Evolutionary conservation across 108 stramenopile genomes (phyloP).

Genomic region (Cyclotella sp.): DNA sequence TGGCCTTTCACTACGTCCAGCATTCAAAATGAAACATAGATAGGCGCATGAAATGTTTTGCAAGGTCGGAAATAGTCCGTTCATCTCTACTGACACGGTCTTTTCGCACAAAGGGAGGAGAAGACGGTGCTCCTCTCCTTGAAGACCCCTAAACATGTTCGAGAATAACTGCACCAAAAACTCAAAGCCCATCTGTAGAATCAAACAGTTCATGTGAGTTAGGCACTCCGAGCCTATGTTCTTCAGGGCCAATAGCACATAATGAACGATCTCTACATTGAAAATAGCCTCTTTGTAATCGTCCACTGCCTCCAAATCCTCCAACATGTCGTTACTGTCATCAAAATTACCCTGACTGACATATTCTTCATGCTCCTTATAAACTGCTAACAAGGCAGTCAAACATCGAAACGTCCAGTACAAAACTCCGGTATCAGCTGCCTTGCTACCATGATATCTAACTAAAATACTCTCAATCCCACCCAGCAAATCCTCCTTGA

Average conservation of each 20-base stretch:
- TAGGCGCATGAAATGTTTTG: neutral
- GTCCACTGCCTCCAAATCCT: constrained; percentile 15
- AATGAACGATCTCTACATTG: neutral
- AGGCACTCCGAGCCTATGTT: neutral
- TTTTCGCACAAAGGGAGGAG: neutral
- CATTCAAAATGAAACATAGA: neutral
- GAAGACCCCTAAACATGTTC: neutral
- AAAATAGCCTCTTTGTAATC: constrained; percentile 2
- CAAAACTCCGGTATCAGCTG: neutral
- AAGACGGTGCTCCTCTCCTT: neutral
- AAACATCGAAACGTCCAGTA: constrained; percentile 35
- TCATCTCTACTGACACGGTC: neutral
- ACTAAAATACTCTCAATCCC: neutral
- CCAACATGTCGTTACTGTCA: neutral
- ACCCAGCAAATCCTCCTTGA: constrained; percentile 4
- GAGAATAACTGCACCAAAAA: constrained; percentile 1
- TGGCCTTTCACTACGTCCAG: neutral
- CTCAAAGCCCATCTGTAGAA: constrained; percentile 5
- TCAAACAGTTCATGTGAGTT: neutral
- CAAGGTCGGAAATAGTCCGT: neutral
- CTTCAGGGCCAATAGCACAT: constrained; percentile 1
- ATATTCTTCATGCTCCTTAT: constrained; percentile 13
- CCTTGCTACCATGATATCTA: neutral
- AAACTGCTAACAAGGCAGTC: constrained; percentile 3
- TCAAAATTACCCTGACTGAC: neutral